A percentile compares a stretch with the other conserved stretches of the same genome.
Conservation (phyloP, 352 stramenopile genomes). For the Pelagophyceae sp. region DNA sequence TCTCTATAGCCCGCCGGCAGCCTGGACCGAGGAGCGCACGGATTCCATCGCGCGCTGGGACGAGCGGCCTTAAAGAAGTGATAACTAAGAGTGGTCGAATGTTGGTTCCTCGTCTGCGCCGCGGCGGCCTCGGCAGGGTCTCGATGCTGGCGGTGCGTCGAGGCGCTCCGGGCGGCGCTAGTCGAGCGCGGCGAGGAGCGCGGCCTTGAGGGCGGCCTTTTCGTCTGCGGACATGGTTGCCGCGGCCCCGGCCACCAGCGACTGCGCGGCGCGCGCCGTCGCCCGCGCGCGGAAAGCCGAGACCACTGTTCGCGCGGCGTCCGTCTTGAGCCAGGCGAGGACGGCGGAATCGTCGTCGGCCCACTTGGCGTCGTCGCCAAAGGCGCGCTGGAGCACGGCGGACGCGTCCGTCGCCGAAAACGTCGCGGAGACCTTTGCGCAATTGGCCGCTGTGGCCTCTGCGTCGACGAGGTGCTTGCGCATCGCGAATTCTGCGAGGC, state of each 20-base stretch:
- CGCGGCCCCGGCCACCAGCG: background rate
- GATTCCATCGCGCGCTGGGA: no score
- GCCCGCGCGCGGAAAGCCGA: background rate
- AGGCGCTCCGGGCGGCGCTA: no score
- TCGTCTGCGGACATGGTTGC: background rate
- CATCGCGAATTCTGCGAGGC: constrained; percentile 89
- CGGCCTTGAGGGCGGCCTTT: background rate
- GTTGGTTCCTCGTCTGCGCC: no score
- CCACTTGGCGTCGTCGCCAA: background rate
- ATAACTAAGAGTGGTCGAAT: no score
- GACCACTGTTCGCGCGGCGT: background rate
- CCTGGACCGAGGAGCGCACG: no score
- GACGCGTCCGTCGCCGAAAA: background rate
- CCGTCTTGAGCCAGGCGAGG: background rate
- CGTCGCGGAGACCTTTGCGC: background rate
- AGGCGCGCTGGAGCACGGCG: background rate
- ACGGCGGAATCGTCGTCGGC: background rate
- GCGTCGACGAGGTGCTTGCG: constrained; percentile 39
- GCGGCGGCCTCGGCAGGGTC: no score
- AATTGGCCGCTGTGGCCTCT: background rate
- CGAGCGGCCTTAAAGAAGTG: no score
- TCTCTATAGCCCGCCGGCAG: no score
- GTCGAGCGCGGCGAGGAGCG: background rate
- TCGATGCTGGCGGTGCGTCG: no score
- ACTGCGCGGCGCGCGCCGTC: background rate